A percentile compares a stretch with the other conserved stretches of the same genome.
phyloP scores from a whole-genome alignment of 345 rosid genomes.

The Ailanthus altissimus region DNA sequence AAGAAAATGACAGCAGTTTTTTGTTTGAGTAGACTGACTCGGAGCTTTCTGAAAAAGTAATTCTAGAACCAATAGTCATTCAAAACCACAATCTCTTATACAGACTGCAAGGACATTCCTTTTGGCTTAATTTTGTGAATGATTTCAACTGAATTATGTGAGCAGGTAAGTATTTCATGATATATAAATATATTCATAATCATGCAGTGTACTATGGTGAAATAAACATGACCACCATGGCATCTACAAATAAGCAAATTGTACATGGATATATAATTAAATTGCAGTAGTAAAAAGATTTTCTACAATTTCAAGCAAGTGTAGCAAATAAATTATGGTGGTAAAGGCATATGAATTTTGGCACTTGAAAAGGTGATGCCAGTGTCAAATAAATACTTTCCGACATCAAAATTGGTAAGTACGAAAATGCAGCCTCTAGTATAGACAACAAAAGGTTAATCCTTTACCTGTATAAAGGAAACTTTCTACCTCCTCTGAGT shows the following conservation, averaged over 20 bases:
- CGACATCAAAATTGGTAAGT: background rate
- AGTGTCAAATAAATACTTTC: background rate
- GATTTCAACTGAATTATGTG: background rate
- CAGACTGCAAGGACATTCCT: background rate
- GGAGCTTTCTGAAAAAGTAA: too few relatives aligned
- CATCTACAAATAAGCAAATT: background rate
- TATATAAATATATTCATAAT: background rate
- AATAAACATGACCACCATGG: background rate
- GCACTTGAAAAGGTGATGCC: background rate
- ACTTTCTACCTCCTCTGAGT: slow-evolving; percentile 71
- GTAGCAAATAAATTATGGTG: background rate
- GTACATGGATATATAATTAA: background rate
- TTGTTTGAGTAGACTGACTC: too few relatives aligned
- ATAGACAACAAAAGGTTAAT: slow-evolving; percentile 32
- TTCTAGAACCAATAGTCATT: too few relatives aligned
- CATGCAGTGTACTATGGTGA: background rate
- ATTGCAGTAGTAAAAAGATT: background rate
- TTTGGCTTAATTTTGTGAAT: background rate
- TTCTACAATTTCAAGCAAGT: background rate
- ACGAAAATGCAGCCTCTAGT: background rate
- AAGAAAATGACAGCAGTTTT: too few relatives aligned
- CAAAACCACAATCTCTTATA: background rate
- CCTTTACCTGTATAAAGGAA: slow-evolving; percentile 95
- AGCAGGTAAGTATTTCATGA: background rate
- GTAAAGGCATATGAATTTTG: background rate